A percentile compares a stretch with the other conserved stretches of the same genome.
Evolutionary conservation across 768 basidiomycete species (phyloP).

Genomic region (Imleria badia): DNA sequence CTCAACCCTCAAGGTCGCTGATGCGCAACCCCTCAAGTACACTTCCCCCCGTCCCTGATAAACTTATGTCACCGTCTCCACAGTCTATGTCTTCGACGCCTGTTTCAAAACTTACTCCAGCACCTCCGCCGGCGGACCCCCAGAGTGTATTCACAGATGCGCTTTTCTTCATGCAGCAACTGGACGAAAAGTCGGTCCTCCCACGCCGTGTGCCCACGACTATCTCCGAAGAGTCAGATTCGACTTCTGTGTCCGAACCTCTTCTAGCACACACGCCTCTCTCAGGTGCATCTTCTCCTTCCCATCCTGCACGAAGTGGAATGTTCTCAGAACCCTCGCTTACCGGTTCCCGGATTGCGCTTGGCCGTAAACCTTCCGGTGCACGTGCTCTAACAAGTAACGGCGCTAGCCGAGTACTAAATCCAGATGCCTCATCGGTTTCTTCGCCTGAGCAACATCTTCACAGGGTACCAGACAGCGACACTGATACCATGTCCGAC

Average conservation of each 20-base stretch:
- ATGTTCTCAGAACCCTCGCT: conserved; percentile 34
- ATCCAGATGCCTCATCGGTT: conserved; percentile 35
- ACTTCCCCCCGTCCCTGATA: conserved; percentile 31
- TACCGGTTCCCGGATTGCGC: conserved; percentile 36
- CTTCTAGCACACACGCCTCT: conserved; percentile 11
- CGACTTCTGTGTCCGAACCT: conserved; percentile 32
- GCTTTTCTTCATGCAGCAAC: conserved; percentile 68
- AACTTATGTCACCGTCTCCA: conserved; percentile 17
- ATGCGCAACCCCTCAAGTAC: conserved; percentile 9
- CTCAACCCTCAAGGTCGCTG: conserved; percentile 11
- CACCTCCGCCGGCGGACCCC: conserved; percentile 19
- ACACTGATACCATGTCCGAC: conserved; percentile 36
- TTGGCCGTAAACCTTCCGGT: conserved; percentile 75
- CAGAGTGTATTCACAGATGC: conserved; percentile 53
- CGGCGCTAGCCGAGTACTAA: conserved; percentile 38
- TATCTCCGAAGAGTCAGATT: conserved; percentile 44
- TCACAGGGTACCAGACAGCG: conserved; percentile 29
- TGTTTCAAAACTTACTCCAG: conserved; percentile 25
- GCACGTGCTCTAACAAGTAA: conserved; percentile 63
- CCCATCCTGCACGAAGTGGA: conserved; percentile 21
- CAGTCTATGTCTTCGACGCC: conserved; percentile 25
- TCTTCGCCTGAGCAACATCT: conserved; percentile 37
- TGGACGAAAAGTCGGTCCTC: conserved; percentile 35
- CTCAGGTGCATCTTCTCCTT: conserved; percentile 26
- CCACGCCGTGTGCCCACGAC: conserved; percentile 45